Percentiles rank a stretch among this genome's conserved stretches.
Conservation (phyloP, 371 early-diverging fungal genomes). For the Mucor circinelloides region DNA sequence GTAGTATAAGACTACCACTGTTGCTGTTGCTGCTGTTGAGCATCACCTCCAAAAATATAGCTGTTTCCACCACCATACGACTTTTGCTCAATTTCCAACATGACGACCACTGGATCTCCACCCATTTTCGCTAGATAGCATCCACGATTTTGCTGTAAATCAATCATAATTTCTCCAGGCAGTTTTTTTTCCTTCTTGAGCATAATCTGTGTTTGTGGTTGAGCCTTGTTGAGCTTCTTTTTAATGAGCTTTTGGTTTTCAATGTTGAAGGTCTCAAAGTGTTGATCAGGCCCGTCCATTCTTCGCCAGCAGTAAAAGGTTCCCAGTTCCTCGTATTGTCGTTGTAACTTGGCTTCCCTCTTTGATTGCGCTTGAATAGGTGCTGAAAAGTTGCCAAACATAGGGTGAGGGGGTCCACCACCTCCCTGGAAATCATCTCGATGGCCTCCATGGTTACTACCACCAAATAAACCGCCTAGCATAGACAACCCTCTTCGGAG, state of each 20-base stretch:
- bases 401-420: background rate
- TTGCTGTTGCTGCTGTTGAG: background rate
- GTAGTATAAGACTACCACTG: background rate
- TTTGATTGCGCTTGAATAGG: slow-evolving; percentile 8
- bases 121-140: background rate
- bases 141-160: slow-evolving; percentile 5
- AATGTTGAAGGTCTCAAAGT: slow-evolving; percentile 22
- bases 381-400: background rate
- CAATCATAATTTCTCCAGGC: slow-evolving; percentile 19
- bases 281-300: background rate
- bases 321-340: slow-evolving; percentile 19
- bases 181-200: slow-evolving; percentile 18
- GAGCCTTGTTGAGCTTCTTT: background rate
- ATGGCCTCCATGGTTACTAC: background rate
- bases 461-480: slow-evolving; percentile 16
- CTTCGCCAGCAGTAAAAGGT: slow-evolving; percentile 21
- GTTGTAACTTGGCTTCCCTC: slow-evolving; percentile 17
- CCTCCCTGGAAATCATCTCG: background rate
- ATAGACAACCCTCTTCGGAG: slow-evolving; percentile 12
- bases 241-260: slow-evolving; percentile 24
- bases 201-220: slow-evolving; percentile 6
- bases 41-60: background rate
- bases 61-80: background rate
- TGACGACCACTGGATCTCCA: background rate
- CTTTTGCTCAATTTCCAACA: background rate